Conservation (phyloP, 2,329 filamentous ascomycete genomes). For the Emergomyces orientalis region DNA sequence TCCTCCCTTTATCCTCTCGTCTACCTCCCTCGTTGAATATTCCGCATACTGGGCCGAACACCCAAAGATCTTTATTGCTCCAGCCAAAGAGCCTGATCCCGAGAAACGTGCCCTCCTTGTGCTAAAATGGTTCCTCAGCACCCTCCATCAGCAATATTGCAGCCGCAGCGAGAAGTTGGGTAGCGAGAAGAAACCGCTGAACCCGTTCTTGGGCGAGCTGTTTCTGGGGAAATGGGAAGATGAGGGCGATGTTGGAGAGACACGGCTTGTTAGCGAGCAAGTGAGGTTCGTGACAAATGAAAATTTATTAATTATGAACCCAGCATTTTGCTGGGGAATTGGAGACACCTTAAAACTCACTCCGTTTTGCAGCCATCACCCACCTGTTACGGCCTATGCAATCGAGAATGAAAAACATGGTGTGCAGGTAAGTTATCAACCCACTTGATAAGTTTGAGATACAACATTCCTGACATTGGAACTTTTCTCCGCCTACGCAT, state of each 20-base stretch:
- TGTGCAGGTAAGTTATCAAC: conserved; percentile 43
- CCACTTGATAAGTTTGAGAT: background rate
- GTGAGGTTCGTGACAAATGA: conserved; percentile 49
- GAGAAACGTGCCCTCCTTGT: conserved; percentile 76
- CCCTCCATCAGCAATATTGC: conserved; percentile 76
- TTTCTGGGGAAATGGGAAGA: conserved; percentile 90
- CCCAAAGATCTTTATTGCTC: conserved; percentile 68
- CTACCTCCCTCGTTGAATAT: conserved; percentile 69
- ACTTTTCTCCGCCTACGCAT: background rate
- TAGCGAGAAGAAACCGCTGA: conserved; percentile 95
- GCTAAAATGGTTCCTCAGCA: conserved; percentile 93
- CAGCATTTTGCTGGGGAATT: background rate
- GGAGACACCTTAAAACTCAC: background rate
- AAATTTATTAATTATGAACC: background rate
- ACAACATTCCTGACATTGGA: background rate
- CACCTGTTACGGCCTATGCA: conserved; percentile 86
- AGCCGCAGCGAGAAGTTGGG: conserved; percentile 68
- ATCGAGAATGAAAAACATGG: conserved; percentile 81
- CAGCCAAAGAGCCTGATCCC: conserved; percentile 67
- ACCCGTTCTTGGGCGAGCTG: conserved; percentile 90
- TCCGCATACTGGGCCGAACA: conserved; percentile 77
- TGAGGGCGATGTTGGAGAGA: conserved; percentile 57
- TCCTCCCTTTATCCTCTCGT: conserved; percentile 72
- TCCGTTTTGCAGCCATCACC: conserved; percentile 59
- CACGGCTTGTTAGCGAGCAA: conserved; percentile 84